phyloP scores from a whole-genome alignment of 139 green algal genomes.

The Marvania coccoides region DNA sequence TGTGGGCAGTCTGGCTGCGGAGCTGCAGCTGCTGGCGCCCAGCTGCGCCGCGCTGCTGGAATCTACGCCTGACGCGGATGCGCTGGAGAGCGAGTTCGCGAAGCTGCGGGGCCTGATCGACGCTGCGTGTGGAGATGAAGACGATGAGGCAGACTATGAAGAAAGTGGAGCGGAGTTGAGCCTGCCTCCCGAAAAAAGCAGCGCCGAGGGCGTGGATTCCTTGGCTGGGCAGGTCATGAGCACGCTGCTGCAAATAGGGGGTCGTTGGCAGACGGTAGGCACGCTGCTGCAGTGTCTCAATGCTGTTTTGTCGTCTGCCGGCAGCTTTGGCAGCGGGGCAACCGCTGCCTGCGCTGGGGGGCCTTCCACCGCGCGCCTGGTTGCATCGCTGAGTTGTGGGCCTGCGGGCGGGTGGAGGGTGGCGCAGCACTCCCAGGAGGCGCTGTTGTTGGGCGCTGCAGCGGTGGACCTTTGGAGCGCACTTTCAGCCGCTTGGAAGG shows the following conservation, averaged over 20 bases:
- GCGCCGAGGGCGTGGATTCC: not conserved
- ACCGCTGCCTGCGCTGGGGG: too few relatives aligned
- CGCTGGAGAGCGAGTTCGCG: not conserved
- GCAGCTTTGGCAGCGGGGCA: too few relatives aligned
- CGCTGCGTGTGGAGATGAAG: too few relatives aligned
- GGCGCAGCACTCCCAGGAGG: too few relatives aligned
- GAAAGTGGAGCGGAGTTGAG: not conserved
- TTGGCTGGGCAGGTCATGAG: too few relatives aligned
- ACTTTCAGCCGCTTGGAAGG: not conserved
- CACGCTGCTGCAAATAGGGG: not conserved
- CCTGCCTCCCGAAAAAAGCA: not conserved
- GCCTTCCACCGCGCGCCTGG: too few relatives aligned
- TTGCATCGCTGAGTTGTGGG: too few relatives aligned
- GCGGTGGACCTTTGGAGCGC: not conserved
- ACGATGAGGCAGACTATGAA: not conserved
- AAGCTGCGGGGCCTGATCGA: too few relatives aligned
- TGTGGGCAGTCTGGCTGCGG: not conserved
- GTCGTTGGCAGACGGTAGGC: not conserved
- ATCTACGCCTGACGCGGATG: not conserved
- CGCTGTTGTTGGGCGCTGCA: not conserved
- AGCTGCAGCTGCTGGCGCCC: constrained; percentile 20
- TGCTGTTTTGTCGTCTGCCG: too few relatives aligned
- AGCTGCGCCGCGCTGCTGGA: not conserved
- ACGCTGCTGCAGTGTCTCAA: not conserved
- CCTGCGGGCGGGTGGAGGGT: too few relatives aligned